Conservation (phyloP, 768 basidiomycete species). For the Hortiboletus campestris region DNA sequence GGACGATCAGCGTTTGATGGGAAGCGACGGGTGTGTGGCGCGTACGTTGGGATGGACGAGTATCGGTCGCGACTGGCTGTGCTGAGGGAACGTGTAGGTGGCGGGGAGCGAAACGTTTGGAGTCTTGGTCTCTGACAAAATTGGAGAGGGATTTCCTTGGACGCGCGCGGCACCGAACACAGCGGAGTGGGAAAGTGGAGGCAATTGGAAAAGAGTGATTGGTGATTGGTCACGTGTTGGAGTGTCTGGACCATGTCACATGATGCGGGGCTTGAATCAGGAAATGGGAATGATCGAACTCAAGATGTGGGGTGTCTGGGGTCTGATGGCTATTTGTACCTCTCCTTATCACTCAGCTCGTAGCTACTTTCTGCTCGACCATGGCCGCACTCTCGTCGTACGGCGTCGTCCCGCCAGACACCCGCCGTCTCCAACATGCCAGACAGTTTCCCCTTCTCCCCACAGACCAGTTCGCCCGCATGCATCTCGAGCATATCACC, state of each 20-base stretch:
- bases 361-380: slow-evolving; percentile 4
- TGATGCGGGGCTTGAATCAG: slow-evolving; percentile 17
- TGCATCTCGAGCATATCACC: slow-evolving; percentile 63
- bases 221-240: slow-evolving; percentile 14
- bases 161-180: slow-evolving; percentile 19
- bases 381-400: slow-evolving; percentile 15
- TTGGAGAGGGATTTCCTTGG: not conserved
- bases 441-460: slow-evolving; percentile 35
- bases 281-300: slow-evolving; percentile 12
- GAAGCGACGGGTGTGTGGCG: slow-evolving; percentile 90
- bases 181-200: slow-evolving; percentile 11
- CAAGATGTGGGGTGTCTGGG: slow-evolving; percentile 18
- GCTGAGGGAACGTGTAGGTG: slow-evolving; percentile 50
- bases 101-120: slow-evolving; percentile 56
- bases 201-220: slow-evolving; percentile 26
- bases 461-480: slow-evolving; percentile 49
- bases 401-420: slow-evolving; percentile 23
- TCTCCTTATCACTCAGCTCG: slow-evolving; percentile 17
- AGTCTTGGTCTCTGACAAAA: slow-evolving; percentile 45
- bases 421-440: not conserved
- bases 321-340: slow-evolving; percentile 25
- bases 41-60: slow-evolving; percentile 91
- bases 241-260: slow-evolving; percentile 15
- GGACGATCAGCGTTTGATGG: slow-evolving; percentile 92
- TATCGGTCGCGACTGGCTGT: slow-evolving; percentile 77